Conservation (phyloP, 2,329 filamentous ascomycete genomes). For the Magnaporthiopsis poae region DNA sequence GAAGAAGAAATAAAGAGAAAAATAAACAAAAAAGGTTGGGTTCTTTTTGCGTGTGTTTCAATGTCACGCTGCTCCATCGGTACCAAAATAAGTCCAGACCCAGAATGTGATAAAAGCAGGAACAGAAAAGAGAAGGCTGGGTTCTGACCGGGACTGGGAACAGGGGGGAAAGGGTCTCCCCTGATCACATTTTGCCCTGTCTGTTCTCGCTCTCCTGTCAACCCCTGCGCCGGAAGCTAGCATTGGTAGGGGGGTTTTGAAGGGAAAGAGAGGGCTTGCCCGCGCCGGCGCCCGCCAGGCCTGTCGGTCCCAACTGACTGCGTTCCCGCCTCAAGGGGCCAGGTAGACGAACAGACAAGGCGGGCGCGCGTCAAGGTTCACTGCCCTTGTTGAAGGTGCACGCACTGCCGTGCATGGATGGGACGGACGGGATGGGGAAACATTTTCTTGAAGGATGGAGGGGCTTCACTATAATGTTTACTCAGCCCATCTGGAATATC, state of each 20-base stretch:
- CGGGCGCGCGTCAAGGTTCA: background rate
- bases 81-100: background rate
- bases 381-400: background rate
- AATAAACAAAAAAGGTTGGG: background rate
- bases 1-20: background rate
- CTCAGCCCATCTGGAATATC: background rate
- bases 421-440: background rate
- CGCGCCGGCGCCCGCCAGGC: no score
- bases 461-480: background rate
- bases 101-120: background rate
- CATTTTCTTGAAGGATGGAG: background rate
- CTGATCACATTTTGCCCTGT: background rate
- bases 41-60: background rate
- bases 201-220: background rate
- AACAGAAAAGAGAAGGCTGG: background rate
- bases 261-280: background rate
- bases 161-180: background rate
- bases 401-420: background rate
- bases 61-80: background rate
- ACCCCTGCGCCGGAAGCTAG: background rate
- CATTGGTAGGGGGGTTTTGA: no score
- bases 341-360: no score
- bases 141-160: background rate
- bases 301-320: background rate
- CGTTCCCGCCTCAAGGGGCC: background rate